Conservation (phyloP, 1,284 basidiomycete genomes). For the Schizophyllum commune region DNA sequence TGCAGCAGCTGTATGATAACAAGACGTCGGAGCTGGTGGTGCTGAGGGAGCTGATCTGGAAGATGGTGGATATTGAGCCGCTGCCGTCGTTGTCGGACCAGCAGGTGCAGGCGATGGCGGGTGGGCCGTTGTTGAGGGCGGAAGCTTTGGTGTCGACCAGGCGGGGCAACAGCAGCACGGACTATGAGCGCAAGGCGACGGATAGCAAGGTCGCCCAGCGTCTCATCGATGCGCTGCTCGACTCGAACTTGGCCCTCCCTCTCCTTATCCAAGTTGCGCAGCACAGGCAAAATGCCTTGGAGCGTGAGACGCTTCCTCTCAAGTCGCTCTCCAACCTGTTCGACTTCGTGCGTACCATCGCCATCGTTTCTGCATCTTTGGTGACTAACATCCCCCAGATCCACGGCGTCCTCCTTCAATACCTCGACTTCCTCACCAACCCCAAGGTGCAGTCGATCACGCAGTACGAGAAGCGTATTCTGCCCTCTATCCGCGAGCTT, state of each 20-base stretch:
- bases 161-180: conserved; percentile 59
- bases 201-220: conserved; percentile 28
- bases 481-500: conserved; percentile 69
- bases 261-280: conserved; percentile 86
- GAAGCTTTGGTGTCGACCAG: conserved; percentile 74
- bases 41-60: conserved; percentile 86
- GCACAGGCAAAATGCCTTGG: conserved; percentile 66
- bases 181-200: conserved; percentile 52
- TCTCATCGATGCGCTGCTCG: conserved; percentile 64
- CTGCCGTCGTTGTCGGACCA: conserved; percentile 83
- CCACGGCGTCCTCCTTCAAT: conserved; percentile 71
- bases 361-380: conserved; percentile 9
- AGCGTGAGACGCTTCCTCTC: conserved; percentile 19
- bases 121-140: conserved; percentile 80
- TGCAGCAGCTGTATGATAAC: conserved; percentile 80
- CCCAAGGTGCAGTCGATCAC: conserved; percentile 49
- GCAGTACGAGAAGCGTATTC: conserved; percentile 57
- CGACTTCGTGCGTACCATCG: conserved; percentile 60
- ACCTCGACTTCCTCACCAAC: conserved; percentile 64
- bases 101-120: conserved; percentile 85
- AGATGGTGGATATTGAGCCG: conserved; percentile 93
- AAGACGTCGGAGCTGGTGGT: conserved; percentile 89
- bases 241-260: conserved; percentile 69
- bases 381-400: conserved; percentile 34
- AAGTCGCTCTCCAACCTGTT: conserved; percentile 83